Evolutionary conservation across 148 eudicot genomes (phyloP).

Genomic region (Drosera capensis): DNA sequence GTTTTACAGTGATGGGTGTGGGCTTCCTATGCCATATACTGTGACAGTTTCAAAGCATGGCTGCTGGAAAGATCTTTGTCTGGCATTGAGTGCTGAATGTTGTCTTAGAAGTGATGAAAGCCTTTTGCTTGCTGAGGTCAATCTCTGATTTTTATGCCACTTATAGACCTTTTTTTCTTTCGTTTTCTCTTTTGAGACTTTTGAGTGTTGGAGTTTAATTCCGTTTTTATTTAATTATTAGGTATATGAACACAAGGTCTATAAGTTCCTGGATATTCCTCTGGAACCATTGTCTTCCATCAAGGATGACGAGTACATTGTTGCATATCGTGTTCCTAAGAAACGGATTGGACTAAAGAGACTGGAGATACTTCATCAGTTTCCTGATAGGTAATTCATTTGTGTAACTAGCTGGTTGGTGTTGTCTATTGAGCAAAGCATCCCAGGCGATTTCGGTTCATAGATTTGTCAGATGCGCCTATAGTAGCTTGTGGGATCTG

Average conservation of each 20-base stretch:
- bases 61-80: slow-evolving; percentile 53
- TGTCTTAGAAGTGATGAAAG: slow-evolving; percentile 43
- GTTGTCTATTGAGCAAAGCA: neutral
- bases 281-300: slow-evolving; percentile 48
- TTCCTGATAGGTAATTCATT: slow-evolving; percentile 48
- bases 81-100: slow-evolving; percentile 45
- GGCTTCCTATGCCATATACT: slow-evolving; percentile 35
- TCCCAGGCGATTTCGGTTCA: too few relatives aligned
- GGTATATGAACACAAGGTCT: slow-evolving; percentile 64
- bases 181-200: too few relatives aligned
- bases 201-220: too few relatives aligned
- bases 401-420: neutral
- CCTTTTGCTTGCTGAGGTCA: slow-evolving; percentile 77
- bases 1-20: slow-evolving; percentile 47
- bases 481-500: too few relatives aligned
- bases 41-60: slow-evolving; percentile 58
- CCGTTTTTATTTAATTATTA: too few relatives aligned
- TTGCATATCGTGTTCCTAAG: slow-evolving; percentile 76
- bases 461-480: too few relatives aligned
- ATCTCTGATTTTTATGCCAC: slow-evolving; percentile 6
- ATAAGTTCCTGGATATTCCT: slow-evolving; percentile 47
- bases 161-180: neutral
- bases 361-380: slow-evolving; percentile 70
- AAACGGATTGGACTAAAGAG: slow-evolving; percentile 31
- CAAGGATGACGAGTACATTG: slow-evolving; percentile 80